Evolutionary conservation across 768 basidiomycete species (phyloP).

Genomic region (Rhizopogon sp.): DNA sequence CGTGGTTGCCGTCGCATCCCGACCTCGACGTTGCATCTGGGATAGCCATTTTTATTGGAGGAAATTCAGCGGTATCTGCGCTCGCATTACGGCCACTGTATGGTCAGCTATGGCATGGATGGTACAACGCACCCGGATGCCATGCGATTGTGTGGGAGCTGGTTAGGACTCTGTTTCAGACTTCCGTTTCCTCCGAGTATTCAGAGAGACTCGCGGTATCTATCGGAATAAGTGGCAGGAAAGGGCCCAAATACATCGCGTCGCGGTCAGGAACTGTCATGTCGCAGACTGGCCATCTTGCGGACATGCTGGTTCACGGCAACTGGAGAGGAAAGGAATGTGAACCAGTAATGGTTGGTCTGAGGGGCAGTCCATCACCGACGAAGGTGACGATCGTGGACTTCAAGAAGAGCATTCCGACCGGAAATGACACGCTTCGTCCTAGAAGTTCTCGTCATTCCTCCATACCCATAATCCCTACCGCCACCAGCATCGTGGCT

Average conservation of each 20-base stretch:
- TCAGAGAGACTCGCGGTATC: slow-evolving; percentile 13
- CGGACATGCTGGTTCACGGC: slow-evolving; percentile 36
- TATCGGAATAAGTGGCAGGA: slow-evolving; percentile 10
- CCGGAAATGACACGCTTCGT: neutral
- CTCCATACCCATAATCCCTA: slow-evolving; percentile 14
- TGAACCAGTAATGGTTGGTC: slow-evolving; percentile 5
- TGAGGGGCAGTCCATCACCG: slow-evolving; percentile 7
- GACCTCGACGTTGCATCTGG: slow-evolving; percentile 17
- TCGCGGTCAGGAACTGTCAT: slow-evolving; percentile 56
- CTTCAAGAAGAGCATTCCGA: neutral
- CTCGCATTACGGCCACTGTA: slow-evolving; percentile 25
- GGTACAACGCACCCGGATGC: slow-evolving; percentile 30
- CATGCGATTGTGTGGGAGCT: slow-evolving; percentile 18
- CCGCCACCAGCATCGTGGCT: slow-evolving; percentile 13
- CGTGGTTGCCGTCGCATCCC: neutral
- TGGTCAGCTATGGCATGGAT: slow-evolving; percentile 24
- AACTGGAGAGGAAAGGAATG: slow-evolving; percentile 6
- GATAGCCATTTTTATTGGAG: slow-evolving; percentile 22
- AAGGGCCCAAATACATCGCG: slow-evolving; percentile 65
- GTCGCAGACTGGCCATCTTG: slow-evolving; percentile 47
- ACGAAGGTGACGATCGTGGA: slow-evolving; percentile 3
- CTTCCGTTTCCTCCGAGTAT: slow-evolving; percentile 8
- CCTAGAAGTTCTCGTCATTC: slow-evolving; percentile 6
- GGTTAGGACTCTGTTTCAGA: slow-evolving; percentile 14
- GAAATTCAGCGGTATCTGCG: slow-evolving; percentile 25